Evolutionary conservation across 2,329 filamentous ascomycete species (phyloP), one percentile per base, ranked within the genome.

Genomic region (Colletotrichum coccodes): DNA sequence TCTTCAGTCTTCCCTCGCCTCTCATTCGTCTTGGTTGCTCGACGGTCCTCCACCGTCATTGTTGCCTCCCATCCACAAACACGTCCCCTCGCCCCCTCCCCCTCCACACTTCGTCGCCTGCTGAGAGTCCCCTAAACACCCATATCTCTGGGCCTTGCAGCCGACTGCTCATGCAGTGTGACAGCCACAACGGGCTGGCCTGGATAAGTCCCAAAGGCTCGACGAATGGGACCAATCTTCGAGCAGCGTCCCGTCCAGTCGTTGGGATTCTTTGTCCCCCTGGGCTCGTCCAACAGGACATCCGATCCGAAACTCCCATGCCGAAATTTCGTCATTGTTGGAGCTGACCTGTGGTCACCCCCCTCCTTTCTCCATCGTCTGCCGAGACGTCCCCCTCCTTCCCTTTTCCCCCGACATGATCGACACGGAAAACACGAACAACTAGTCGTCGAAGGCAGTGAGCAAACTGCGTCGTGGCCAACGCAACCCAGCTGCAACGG

Each of bases 81-180:
- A 34, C n/a, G 26, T 6, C 34, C n/a, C 40, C 26, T 28, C 26
- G 26, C 6, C 58, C 44, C 58, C 32, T 49, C 59, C n/a, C 38
- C 36, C 38, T 42, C 40, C 60, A 44, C 47, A 56, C 23, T 23
- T 46, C n/a, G n/a, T 52, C 30, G 23, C 38, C 40, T 34, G 16
- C 18, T 14, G 11, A 18, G 32, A 8, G 42, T 38, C 60, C 21
- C 50, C 21, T 28, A 21, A 42, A 18, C 40, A 40, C 14, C 21
- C 32, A 30, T 47, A 30, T 61, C 11, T 47, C 57, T 54, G 63
- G 47, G 47, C 49, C 57, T 61, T 65, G 63, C 63, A 47, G 46
- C 57, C n/a, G 46, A 18, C 36, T 23, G 58, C 30, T 14, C 38
- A 65, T 65, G 63, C 38, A 38, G 47, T 61, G 57, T 30, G 47